phyloP scores from a whole-genome alignment of 345 rosid genomes.

The Moringa oleifera region DNA sequence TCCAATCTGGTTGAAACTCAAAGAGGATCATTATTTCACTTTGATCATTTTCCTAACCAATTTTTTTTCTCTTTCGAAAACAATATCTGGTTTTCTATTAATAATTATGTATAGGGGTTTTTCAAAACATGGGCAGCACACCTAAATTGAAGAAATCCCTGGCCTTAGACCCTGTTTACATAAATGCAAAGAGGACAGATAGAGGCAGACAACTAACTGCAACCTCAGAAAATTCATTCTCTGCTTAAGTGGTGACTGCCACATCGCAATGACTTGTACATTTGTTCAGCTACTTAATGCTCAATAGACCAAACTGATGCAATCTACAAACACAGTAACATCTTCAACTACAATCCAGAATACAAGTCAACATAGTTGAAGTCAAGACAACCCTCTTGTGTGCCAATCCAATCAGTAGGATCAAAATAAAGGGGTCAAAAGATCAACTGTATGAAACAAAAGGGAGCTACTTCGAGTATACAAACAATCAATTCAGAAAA shows the following conservation, averaged over 20 bases:
- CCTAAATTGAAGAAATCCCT: neutral
- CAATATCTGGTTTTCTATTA: neutral
- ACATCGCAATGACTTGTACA: neutral
- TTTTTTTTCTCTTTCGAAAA: no score
- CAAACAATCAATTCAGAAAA: slow-evolving; percentile 46
- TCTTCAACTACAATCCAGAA: slow-evolving; percentile 2
- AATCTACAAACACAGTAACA: slow-evolving; percentile 1
- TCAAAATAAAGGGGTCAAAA: neutral
- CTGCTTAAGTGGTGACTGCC: neutral
- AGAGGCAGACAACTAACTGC: neutral
- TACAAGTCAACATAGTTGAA: neutral
- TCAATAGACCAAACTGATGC: slow-evolving; percentile 4
- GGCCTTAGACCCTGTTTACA: neutral
- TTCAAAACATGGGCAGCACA: neutral
- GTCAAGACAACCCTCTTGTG: neutral
- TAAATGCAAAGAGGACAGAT: neutral
- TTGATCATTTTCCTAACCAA: neutral
- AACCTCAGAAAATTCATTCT: neutral
- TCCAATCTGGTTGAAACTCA: no score
- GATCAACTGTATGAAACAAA: slow-evolving; percentile 5
- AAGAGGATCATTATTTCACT: neutral
- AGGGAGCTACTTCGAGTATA: slow-evolving; percentile 20
- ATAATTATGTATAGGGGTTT: neutral
- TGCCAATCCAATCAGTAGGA: neutral
- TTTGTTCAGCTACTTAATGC: neutral